Evolutionary conservation across 345 rosid genomes (phyloP).

Genomic region (thale cress (Arabidopsis thaliana)): TAIR10.1 NC_003070.9:7694001-7694500

Average conservation of each 20-base stretch:
- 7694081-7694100: neutral
- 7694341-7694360: slow-evolving; percentile 43
- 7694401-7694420: slow-evolving; percentile 34
- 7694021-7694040: too few species aligned
- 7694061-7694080: neutral
- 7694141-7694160: slow-evolving; percentile 18
- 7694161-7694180: slow-evolving; percentile 36
- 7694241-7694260: slow-evolving; percentile 27
- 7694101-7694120: neutral
- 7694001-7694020: neutral
- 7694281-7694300: slow-evolving; percentile 45
- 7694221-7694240: slow-evolving; percentile 42
- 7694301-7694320: slow-evolving; percentile 44
- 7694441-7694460: slow-evolving; percentile 35
- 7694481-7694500: neutral
- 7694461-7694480: slow-evolving; percentile 5
- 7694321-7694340: slow-evolving; percentile 38
- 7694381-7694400: slow-evolving; percentile 44
- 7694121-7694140: neutral
- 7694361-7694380: slow-evolving; percentile 47
- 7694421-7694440: slow-evolving; percentile 45
- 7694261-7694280: slow-evolving; percentile 21
- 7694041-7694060: too few species aligned
- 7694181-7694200: slow-evolving; percentile 42
- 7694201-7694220: slow-evolving; percentile 38